These are phyloP conservation scores for Triticum aestivum DNA, from an alignment of 176 grass and related monocot species.

Conservation along the genomic window IWGSC_CS_RefSeq_v2.1 NC_057812.1:506517674-506518173, in stretches of 20 bases:
- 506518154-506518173: constrained; percentile 90
- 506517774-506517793: constrained; percentile 95
- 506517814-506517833: constrained; percentile 76
- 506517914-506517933: constrained; percentile 93
- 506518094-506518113: constrained; percentile 80
- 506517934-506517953: constrained; percentile 78
- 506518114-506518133: constrained; percentile 85
- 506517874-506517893: constrained; percentile 89
- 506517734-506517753: constrained; percentile 82
- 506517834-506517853: constrained; percentile 77
- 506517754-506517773: constrained; percentile 89
- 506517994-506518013: constrained; percentile 72
- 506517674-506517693: constrained; percentile 43
- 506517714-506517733: constrained; percentile 91
- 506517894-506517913: constrained; percentile 92
- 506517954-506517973: constrained; percentile 74
- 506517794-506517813: constrained; percentile 94
- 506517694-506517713: constrained; percentile 82
- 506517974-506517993: constrained; percentile 93
- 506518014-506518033: constrained; percentile 53
- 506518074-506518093: constrained; percentile 88
- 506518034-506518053: constrained; percentile 58
- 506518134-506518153: constrained; percentile 92
- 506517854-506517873: constrained; percentile 93
- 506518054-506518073: constrained; percentile 72